Conservation (phyloP, 768 basidiomycete genomes). For the Tubosaeta brunneosetosa region DNA sequence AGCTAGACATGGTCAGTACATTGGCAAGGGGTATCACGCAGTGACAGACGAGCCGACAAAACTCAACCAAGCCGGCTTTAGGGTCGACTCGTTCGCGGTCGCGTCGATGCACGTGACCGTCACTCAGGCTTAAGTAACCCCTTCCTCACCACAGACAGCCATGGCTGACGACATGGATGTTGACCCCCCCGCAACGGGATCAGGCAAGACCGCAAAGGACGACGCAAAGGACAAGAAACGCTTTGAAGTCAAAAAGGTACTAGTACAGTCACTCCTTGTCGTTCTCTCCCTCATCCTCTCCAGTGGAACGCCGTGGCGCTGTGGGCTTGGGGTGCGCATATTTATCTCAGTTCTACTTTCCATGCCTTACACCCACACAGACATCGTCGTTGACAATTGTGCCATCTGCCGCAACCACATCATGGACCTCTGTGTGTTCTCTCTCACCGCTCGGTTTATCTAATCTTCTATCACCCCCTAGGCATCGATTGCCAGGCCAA, state of each 20-base stretch:
- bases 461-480: conserved; percentile 29
- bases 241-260: conserved; percentile 99
- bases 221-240: conserved; percentile 70
- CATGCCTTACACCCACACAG: conserved; percentile 37
- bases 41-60: conserved; percentile 15
- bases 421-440: conserved; percentile 92
- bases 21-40: conserved; percentile 14
- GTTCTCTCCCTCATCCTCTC: not conserved
- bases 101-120: conserved; percentile 35
- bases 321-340: conserved; percentile 90
- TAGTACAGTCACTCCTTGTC: conserved; percentile 6
- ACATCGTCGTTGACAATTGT: conserved; percentile 98
- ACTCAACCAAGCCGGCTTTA: conserved; percentile 31
- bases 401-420: conserved; percentile 99
- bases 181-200: conserved; percentile 41
- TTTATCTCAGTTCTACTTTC: not conserved
- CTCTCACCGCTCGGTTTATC: not conserved
- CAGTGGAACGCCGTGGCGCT: conserved; percentile 99
- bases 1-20: conserved; percentile 39
- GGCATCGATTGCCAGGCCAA: conserved; percentile 99
- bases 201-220: conserved; percentile 46
- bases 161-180: conserved; percentile 73
- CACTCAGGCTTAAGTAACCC: conserved; percentile 15
- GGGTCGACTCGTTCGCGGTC: conserved; percentile 38
- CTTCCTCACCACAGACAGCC: conserved; percentile 3